phyloP scores from a whole-genome alignment of 805 yeast species.

The Lachancea cidri region DNA sequence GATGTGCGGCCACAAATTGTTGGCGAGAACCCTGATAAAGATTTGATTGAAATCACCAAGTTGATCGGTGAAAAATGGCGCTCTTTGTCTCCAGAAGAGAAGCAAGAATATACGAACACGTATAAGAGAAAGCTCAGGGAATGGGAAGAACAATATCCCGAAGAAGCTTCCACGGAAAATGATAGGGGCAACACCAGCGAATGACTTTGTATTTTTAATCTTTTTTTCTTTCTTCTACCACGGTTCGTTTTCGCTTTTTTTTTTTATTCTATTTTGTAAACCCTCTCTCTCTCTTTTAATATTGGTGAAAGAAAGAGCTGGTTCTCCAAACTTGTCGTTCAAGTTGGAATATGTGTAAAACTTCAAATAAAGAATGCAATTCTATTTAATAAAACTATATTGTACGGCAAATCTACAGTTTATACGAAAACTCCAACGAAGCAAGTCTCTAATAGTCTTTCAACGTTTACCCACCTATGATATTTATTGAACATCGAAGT shows the following conservation, averaged over 20 bases:
- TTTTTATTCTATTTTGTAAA: neutral
- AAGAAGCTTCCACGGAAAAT: slow-evolving; percentile 15
- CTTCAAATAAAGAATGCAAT: neutral
- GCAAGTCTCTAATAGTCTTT: slow-evolving; percentile 73
- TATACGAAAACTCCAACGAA: slow-evolving; percentile 51
- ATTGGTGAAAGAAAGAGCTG: slow-evolving; percentile 1
- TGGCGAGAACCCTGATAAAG: slow-evolving; percentile 31
- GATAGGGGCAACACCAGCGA: slow-evolving; percentile 7
- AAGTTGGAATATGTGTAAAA: neutral
- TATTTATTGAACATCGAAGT: slow-evolving; percentile 69
- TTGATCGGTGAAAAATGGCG: slow-evolving; percentile 33
- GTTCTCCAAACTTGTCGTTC: neutral
- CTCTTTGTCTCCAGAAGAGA: slow-evolving; percentile 23
- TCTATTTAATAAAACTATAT: too few relatives aligned
- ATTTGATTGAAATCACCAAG: slow-evolving; percentile 32
- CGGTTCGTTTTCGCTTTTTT: slow-evolving; percentile 1
- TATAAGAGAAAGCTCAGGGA: slow-evolving; percentile 34
- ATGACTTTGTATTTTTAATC: neutral
- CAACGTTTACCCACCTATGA: slow-evolving; percentile 79
- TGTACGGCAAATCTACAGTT: too few relatives aligned
- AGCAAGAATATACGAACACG: slow-evolving; percentile 30
- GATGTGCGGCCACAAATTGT: slow-evolving; percentile 31
- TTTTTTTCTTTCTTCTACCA: slow-evolving; percentile 1
- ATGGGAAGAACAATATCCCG: slow-evolving; percentile 36
- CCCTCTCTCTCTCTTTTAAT: neutral